phyloP scores from a whole-genome alignment of 179 eudicot species.

The Silene noctiflora region DNA sequence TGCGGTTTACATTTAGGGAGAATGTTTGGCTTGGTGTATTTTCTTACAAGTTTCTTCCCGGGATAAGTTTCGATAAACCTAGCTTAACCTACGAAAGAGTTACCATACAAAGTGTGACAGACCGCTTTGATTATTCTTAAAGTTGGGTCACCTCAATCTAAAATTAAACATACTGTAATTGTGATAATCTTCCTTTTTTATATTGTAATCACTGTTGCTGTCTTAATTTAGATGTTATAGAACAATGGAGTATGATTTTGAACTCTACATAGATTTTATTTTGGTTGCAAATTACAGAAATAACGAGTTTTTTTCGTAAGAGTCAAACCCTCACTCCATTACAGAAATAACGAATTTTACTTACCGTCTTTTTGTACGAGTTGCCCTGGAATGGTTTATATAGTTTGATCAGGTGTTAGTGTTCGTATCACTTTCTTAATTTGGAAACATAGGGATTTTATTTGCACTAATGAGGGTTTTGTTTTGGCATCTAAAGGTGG shows the following conservation, averaged over 20 bases:
- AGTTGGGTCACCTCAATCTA: neutral
- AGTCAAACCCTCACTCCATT: too few relatives aligned
- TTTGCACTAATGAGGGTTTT: neutral
- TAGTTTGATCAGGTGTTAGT: neutral
- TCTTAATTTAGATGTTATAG: neutral
- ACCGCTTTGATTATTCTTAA: neutral
- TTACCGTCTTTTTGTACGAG: neutral
- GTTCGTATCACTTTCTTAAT: neutral
- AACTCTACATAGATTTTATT: neutral
- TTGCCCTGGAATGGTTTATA: neutral
- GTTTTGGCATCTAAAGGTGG: conserved; percentile 49
- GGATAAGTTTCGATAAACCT: too few relatives aligned
- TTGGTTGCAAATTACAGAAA: too few relatives aligned
- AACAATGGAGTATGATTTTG: neutral
- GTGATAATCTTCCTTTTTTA: neutral
- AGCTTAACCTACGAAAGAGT: too few relatives aligned
- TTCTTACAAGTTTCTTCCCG: too few relatives aligned
- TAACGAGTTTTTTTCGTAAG: too few relatives aligned
- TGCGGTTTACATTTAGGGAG: too few relatives aligned
- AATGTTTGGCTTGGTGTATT: too few relatives aligned
- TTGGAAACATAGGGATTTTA: neutral
- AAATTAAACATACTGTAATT: neutral
- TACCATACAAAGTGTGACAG: too few relatives aligned
- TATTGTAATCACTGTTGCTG: neutral
- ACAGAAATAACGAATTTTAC: too few relatives aligned